A percentile compares a stretch with the other conserved stretches of the same genome.
phyloP scores from a whole-genome alignment of 2,329 filamentous ascomycete species.

The Ophiocordyceps polyrhachis-furcata region DNA sequence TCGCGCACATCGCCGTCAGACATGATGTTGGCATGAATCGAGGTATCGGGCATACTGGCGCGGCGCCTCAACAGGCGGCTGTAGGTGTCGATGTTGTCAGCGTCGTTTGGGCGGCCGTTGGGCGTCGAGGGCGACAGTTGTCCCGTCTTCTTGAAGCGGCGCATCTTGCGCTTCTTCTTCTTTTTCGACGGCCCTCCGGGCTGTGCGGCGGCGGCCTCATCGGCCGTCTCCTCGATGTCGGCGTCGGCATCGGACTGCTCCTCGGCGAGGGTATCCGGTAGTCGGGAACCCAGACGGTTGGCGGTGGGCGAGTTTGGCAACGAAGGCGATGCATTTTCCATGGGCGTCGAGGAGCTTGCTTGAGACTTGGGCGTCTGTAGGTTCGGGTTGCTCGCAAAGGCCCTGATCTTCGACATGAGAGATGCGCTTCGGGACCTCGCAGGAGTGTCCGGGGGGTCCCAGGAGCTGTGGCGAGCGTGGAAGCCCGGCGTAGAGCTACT shows the following conservation, averaged over 20 bases:
- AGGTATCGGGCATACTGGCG: constrained; percentile 44
- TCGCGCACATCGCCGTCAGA: constrained; percentile 62
- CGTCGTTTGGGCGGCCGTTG: constrained; percentile 22
- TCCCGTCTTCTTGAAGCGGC: constrained; percentile 28
- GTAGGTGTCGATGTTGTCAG: constrained; percentile 21
- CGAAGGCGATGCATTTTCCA: constrained; percentile 20
- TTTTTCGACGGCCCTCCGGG: constrained; percentile 20
- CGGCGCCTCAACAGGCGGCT: constrained; percentile 40
- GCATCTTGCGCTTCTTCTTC: constrained; percentile 44
- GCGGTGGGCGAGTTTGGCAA: constrained; percentile 28
- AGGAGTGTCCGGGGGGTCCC: constrained; percentile 43
- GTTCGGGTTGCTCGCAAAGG: constrained; percentile 39
- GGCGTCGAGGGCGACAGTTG: constrained; percentile 48
- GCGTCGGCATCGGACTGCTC: constrained; percentile 32
- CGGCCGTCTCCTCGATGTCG: constrained; percentile 72
- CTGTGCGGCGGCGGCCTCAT: constrained; percentile 41
- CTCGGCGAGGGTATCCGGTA: constrained; percentile 34
- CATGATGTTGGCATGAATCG: constrained; percentile 41
- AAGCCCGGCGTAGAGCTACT: constrained; percentile 24
- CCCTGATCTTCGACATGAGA: constrained; percentile 63
- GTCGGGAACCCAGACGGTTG: constrained; percentile 23
- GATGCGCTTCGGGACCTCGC: constrained; percentile 42
- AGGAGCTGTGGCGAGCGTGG: constrained; percentile 43
- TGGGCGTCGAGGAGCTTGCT: constrained; percentile 8
- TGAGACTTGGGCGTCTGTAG: constrained; percentile 27